Evolutionary conservation across 805 yeast genomes (phyloP), one percentile per base, ranked within the genome.

Genomic region (Tetrapisispora taiwanensis): DNA sequence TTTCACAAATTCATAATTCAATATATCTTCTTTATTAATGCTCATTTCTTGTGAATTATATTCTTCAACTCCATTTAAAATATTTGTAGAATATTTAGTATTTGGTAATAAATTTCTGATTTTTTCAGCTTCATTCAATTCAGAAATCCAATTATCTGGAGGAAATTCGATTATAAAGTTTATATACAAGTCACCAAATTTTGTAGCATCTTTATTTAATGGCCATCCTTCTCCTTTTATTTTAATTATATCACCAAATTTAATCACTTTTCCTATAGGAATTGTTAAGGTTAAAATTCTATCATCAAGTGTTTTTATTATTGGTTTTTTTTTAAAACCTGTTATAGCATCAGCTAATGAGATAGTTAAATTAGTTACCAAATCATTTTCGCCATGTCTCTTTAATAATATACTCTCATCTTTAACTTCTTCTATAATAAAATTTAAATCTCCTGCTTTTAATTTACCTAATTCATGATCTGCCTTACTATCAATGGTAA

Each of bases 161-260:
- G 96, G 97, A 60, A 89, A 88, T 52, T 79, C 86, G 42, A 89
- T 77, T 18, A 75, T 76, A n/a, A 85, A 62, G 42, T 71, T 75
- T 15, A 88, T 69, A 54, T 78, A 87, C 50, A 88, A 65, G 59
- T 84, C 84, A 22, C 96, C 96, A 36, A 66, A 66, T 48, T 52
- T 56, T 12, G 47, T 58, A 36, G 48, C 56, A n/a, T 63, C 46
- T 31, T 53, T 51, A 46, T 66, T 64, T 5, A 74, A 55, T 0
- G 95, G 95, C 94, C 90, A 86, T 5, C 97, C 97, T 60, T 87
- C 95, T 35, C 74, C 74, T 33, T 71, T 62, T 12, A 89, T 67
- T 47, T 78, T 71, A 30, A 89, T 60, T 45, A 67, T 72, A 49
- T 86, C 85, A 8, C 83, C 81, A 0, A 95, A 95, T 54, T 81